These are phyloP conservation scores for Periconia macrospinosa DNA, from an alignment of 2,329 filamentous ascomycete genomes.

Conservation along the genomic window DNA sequence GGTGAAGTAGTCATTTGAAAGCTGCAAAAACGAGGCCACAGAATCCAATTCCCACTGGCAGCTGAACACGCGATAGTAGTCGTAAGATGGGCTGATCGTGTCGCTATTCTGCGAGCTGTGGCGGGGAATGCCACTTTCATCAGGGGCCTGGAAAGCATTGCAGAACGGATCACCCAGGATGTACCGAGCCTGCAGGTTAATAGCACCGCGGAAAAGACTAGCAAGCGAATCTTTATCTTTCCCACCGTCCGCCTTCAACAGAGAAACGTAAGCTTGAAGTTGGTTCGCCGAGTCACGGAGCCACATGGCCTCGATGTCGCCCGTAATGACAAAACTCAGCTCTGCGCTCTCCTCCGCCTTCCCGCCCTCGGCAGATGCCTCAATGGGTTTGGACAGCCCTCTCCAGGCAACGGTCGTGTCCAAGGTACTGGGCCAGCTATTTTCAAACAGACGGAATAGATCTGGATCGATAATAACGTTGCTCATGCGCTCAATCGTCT, in stretches of 20 bases:
- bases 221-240: conserved; percentile 59
- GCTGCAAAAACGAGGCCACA: conserved; percentile 53
- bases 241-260: conserved; percentile 55
- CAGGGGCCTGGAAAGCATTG: conserved; percentile 56
- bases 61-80: conserved; percentile 51
- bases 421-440: conserved; percentile 74
- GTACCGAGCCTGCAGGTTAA: conserved; percentile 72
- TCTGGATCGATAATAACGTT: conserved; percentile 56
- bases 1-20: conserved; percentile 50
- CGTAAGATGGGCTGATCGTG: conserved; percentile 47
- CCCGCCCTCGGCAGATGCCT: neutral
- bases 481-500: conserved; percentile 36
- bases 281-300: conserved; percentile 64
- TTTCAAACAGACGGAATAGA: conserved; percentile 69
- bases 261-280: conserved; percentile 66
- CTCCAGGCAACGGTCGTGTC: conserved; percentile 73
- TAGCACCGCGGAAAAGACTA: conserved; percentile 68
- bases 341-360: conserved; percentile 52
- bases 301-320: conserved; percentile 61
- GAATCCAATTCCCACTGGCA: conserved; percentile 58
- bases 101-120: conserved; percentile 45
- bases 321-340: conserved; percentile 61
- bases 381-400: conserved; percentile 56
- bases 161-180: conserved; percentile 61
- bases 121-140: conserved; percentile 46